Conservation (phyloP, 1,139 yeast species). For the Suhomyces wounanorum region DNA sequence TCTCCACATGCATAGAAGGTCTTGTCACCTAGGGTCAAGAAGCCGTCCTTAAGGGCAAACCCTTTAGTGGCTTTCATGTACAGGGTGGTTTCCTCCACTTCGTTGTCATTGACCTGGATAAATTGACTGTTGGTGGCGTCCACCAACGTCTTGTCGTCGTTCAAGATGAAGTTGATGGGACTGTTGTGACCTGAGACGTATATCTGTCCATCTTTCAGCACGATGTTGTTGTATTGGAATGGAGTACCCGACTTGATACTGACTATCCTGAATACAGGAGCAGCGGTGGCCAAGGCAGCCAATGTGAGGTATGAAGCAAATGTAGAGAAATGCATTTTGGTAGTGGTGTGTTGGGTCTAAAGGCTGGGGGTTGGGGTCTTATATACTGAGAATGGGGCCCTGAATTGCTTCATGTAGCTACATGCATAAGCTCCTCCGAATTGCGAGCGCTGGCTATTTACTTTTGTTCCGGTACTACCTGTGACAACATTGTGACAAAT, state of each 20-base stretch:
- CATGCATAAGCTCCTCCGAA: not conserved
- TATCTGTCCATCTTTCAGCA: slow-evolving; percentile 7
- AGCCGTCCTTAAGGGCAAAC: slow-evolving; percentile 12
- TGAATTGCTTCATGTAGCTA: not conserved
- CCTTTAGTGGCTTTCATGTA: slow-evolving; percentile 6
- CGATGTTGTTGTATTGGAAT: slow-evolving; percentile 9
- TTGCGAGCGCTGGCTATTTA: not conserved
- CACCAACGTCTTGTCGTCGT: slow-evolving; percentile 11
- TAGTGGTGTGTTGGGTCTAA: not conserved
- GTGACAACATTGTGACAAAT: slow-evolving; percentile 1
- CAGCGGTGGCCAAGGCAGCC: slow-evolving; percentile 25
- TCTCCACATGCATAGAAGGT: slow-evolving; percentile 12
- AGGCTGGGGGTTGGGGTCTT: not conserved
- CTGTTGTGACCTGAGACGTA: slow-evolving; percentile 2
- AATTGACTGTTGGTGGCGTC: slow-evolving; percentile 9
- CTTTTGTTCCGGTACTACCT: not conserved
- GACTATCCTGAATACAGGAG: slow-evolving; percentile 19
- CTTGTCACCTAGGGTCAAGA: slow-evolving; percentile 10
- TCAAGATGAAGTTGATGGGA: slow-evolving; percentile 8
- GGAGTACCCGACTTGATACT: slow-evolving; percentile 10
- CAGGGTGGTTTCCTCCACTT: slow-evolving; percentile 23
- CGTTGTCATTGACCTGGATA: slow-evolving; percentile 5
- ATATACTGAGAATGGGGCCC: slow-evolving; percentile 3
- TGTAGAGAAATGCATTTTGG: slow-evolving; percentile 14
- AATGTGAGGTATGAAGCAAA: slow-evolving; percentile 21